phyloP scores from a whole-genome alignment of 495 filamentous ascomycete genomes.

The Hypoxylon subgilvum region DNA sequence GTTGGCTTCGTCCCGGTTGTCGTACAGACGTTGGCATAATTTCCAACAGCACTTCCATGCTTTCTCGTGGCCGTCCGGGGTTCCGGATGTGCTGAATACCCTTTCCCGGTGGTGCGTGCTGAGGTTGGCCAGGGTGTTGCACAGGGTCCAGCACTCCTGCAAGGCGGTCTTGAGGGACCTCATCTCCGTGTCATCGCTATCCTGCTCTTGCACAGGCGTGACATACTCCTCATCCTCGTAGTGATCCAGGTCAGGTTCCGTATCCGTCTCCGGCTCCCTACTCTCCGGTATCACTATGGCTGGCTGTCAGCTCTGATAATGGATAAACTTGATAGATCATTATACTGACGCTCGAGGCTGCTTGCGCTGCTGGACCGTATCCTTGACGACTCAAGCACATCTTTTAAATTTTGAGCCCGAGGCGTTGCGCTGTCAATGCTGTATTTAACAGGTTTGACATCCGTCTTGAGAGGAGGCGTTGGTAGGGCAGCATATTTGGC shows the following conservation, averaged over 20 bases:
- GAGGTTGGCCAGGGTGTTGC: slow-evolving; percentile 84
- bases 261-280: slow-evolving; percentile 47
- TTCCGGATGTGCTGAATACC: slow-evolving; percentile 71
- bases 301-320: slow-evolving; percentile 9
- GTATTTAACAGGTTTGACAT: slow-evolving; percentile 66
- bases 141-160: slow-evolving; percentile 91
- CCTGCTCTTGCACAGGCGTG: slow-evolving; percentile 47
- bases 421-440: slow-evolving; percentile 76
- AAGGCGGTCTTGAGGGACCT: slow-evolving; percentile 75
- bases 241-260: slow-evolving; percentile 41
- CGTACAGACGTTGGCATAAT: slow-evolving; percentile 85
- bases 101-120: slow-evolving; percentile 83
- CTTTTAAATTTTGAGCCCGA: slow-evolving; percentile 79
- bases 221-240: slow-evolving; percentile 52
- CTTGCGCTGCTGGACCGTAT: slow-evolving; percentile 59
- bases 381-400: slow-evolving; percentile 54
- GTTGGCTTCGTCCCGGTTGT: slow-evolving; percentile 73
- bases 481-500: slow-evolving; percentile 48
- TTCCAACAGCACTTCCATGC: slow-evolving; percentile 94
- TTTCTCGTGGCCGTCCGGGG: slow-evolving; percentile 75
- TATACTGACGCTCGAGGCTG: slow-evolving; percentile 73
- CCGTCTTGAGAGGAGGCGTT: slow-evolving; percentile 70
- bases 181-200: slow-evolving; percentile 67
- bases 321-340: neutral
- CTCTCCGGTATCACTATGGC: slow-evolving; percentile 58